These are phyloP conservation scores for Dioszegia hungarica DNA, from an alignment of 768 basidiomycete species.

Conservation along the genomic window DNA sequence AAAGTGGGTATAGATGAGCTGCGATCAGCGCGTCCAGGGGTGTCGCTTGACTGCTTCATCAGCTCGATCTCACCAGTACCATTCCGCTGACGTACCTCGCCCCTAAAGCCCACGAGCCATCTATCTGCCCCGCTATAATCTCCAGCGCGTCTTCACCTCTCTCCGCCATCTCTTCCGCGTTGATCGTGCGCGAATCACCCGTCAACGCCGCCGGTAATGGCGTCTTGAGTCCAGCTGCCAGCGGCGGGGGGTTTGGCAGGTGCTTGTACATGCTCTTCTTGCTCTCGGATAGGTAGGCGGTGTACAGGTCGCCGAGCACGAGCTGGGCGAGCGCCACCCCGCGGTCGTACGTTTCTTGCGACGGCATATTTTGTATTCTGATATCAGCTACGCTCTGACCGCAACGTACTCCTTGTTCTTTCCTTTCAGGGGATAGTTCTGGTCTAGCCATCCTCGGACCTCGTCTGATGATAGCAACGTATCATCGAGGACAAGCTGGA, in stretches of 20 bases:
- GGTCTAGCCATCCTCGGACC: constrained; percentile 35
- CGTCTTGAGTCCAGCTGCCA: constrained; percentile 31
- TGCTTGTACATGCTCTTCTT: constrained; percentile 10
- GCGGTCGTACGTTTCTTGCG: constrained; percentile 30
- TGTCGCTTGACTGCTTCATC: constrained; percentile 21
- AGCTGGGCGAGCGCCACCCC: constrained; percentile 34
- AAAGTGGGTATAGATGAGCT: constrained; percentile 27
- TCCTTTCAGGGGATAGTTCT: constrained; percentile 26
- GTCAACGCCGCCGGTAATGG: constrained; percentile 34
- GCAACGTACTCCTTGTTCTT: constrained; percentile 29
- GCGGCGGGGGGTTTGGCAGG: constrained; percentile 28
- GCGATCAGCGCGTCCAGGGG: constrained; percentile 38
- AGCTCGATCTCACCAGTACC: neutral
- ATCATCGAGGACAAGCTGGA: constrained; percentile 26
- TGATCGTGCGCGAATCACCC: constrained; percentile 26
- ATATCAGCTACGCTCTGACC: neutral
- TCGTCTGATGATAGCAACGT: constrained; percentile 23
- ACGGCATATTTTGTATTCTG: constrained; percentile 35
- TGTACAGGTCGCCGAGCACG: constrained; percentile 20
- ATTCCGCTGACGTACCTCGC: constrained; percentile 23
- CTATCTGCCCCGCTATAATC: constrained; percentile 1
- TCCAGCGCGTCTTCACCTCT: constrained; percentile 23
- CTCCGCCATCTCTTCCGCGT: constrained; percentile 11
- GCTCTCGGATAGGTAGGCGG: constrained; percentile 30
- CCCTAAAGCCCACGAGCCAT: constrained; percentile 27